phyloP scores from a whole-genome alignment of 306 rosid genomes.

The Nissolia schottii region DNA sequence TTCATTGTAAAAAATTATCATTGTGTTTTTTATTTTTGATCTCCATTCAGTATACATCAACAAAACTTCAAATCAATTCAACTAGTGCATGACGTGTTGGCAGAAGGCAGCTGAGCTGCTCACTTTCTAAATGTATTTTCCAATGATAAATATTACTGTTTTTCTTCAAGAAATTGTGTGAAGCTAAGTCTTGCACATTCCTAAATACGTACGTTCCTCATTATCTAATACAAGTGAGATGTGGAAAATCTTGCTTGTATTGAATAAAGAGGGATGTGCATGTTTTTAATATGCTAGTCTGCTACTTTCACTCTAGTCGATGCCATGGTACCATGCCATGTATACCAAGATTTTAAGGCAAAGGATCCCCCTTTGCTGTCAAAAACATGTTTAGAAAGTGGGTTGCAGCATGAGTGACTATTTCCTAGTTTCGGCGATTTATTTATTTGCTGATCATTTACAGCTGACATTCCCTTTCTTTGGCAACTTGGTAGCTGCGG shows the following conservation, averaged over 20 bases:
- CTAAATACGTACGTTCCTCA: too few relatives aligned
- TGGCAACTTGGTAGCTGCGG: conserved; percentile 45
- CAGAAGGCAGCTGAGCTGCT: too few relatives aligned
- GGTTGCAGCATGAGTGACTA: neutral
- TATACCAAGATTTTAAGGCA: neutral
- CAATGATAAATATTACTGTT: neutral
- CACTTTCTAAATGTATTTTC: too few relatives aligned
- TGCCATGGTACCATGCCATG: neutral
- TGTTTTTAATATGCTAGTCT: neutral
- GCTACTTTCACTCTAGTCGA: neutral
- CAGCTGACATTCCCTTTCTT: conserved; percentile 14
- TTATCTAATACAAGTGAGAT: too few relatives aligned
- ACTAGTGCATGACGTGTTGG: too few relatives aligned
- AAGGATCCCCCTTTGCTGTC: neutral
- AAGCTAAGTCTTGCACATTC: too few relatives aligned
- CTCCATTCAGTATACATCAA: too few relatives aligned
- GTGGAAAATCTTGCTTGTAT: neutral
- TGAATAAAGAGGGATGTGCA: neutral
- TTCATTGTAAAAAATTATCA: neutral
- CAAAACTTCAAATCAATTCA: too few relatives aligned
- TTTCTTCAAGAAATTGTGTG: neutral
- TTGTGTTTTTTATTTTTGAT: too few relatives aligned
- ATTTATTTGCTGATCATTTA: neutral
- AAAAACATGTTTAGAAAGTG: neutral
- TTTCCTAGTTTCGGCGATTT: neutral